Conservation (phyloP, 805 yeast genomes). For the Millerozyma miso region DNA sequence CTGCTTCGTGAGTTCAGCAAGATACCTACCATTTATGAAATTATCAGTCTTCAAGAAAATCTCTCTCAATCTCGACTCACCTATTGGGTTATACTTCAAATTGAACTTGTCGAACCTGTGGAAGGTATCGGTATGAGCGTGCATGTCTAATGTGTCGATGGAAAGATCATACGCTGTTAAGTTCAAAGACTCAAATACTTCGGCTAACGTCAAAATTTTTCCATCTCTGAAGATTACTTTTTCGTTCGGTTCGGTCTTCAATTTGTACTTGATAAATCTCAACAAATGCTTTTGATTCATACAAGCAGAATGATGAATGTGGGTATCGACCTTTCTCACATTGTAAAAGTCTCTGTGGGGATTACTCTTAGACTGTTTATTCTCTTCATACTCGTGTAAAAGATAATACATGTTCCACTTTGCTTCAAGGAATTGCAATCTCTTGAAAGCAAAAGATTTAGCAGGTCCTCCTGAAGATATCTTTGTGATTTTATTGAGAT, state of each 20-base stretch:
- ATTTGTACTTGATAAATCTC: conserved; percentile 90
- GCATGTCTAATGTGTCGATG: conserved; percentile 98
- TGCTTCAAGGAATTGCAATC: conserved; percentile 91
- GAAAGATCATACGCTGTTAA: conserved; percentile 92
- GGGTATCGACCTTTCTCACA: conserved; percentile 95
- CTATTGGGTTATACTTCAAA: conserved; percentile 94
- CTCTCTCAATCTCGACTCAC: conserved; percentile 95
- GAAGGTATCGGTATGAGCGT: conserved; percentile 97
- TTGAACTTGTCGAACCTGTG: conserved; percentile 98
- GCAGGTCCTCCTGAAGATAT: conserved; percentile 93
- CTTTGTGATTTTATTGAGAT: conserved; percentile 66
- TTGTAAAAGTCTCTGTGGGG: conserved; percentile 98
- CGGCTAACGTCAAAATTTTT: conserved; percentile 73
- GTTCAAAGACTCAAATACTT: conserved; percentile 87
- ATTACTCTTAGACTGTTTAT: conserved; percentile 80
- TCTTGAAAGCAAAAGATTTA: conserved; percentile 90
- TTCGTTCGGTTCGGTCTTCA: conserved; percentile 81
- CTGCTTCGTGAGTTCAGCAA: conserved; percentile 91
- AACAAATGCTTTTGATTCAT: conserved; percentile 97
- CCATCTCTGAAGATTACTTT: conserved; percentile 94
- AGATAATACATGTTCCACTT: conserved; percentile 90
- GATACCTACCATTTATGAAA: conserved; percentile 78
- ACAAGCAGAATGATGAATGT: conserved; percentile 98
- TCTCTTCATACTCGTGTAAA: conserved; percentile 89
- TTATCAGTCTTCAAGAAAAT: conserved; percentile 95